Base-by-base conservation (phyloP, 2,329 filamentous ascomycete genomes). In the Fusarium solani-melongenae region DNA sequence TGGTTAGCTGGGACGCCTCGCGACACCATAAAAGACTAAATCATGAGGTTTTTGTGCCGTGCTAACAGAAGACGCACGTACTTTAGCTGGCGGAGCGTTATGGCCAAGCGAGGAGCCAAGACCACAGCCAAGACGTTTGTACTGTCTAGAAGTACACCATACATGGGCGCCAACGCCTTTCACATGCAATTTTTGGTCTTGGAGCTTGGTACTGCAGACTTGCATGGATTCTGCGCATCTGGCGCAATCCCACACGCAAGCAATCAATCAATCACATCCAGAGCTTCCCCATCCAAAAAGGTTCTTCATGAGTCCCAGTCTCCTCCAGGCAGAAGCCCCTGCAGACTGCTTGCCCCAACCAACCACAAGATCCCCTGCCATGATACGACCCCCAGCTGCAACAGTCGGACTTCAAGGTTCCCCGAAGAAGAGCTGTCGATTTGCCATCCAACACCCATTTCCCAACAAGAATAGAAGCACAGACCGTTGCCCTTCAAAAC, bases 11-110 rank as follows among this genome's bases (percentile, higher is more conserved):
- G 34, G 55, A 60, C 66, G 70, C 70, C 66, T 68, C 69, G 22
- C 41, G 38, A 59, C 34, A 55, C 68, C 53, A 60, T 51, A 29
- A 66, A 66, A 62, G 56, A 56, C 44, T 60, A 64, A 67, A 70
- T 51, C 33, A 29, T 69, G 49, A 60, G 44, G 56, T 33, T 60
- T 68, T 60, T 61, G 27, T 24, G 62, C 36, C 49, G 46, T 46
- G 58, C 61, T 72, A 73, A 70, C 70, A 72, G 56, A 60, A 53
- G 17, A 36, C 59, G 44, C 9, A 34, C 20, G 46, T 9, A 46
- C 49, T 53, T 70, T 72, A 41, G 53, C 70, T 70, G 44, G 22
- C 34, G 7, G 20, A 46, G 49, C 70, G 70, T 72, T 72, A 72
- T 49, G 34, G 68, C 60, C 58, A 46, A 36, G 33, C 22, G 38